These are phyloP conservation scores for Elongisporangium prolatum DNA, from an alignment of 352 stramenopile species.

Conservation along the genomic window DNA sequence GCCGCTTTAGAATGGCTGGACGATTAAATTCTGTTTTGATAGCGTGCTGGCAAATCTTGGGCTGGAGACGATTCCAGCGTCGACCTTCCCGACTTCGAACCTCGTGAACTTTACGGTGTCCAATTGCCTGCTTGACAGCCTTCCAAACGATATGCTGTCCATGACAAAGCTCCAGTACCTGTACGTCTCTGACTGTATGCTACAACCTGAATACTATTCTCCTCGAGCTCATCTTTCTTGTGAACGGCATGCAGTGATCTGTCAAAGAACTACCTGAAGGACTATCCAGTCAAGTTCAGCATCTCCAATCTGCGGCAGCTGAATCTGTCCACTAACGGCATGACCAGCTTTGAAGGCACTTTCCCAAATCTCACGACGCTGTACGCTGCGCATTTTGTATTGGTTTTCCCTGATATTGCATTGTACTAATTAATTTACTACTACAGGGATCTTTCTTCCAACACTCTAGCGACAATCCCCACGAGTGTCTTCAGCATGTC, in stretches of 20 bases:
- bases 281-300: slow-evolving; percentile 49
- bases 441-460: slow-evolving; percentile 42
- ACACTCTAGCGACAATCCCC: slow-evolving; percentile 49
- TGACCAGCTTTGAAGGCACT: slow-evolving; percentile 37
- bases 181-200: slow-evolving; percentile 23
- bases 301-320: slow-evolving; percentile 30
- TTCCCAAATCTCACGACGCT: slow-evolving; percentile 46
- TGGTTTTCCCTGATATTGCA: not conserved
- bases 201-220: not conserved
- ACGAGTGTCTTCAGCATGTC: slow-evolving; percentile 40
- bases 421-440: not conserved
- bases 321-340: slow-evolving; percentile 53
- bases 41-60: slow-evolving; percentile 48
- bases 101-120: slow-evolving; percentile 47
- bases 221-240: not conserved
- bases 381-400: slow-evolving; percentile 16
- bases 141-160: slow-evolving; percentile 42
- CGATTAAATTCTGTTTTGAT: slow-evolving; percentile 1
- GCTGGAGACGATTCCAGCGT: slow-evolving; percentile 34
- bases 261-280: slow-evolving; percentile 43
- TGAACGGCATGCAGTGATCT: slow-evolving; percentile 31
- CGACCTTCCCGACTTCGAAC: slow-evolving; percentile 44
- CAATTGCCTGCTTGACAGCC: slow-evolving; percentile 49
- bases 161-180: slow-evolving; percentile 47
- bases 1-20: not conserved